phyloP scores from a whole-genome alignment of 2,329 filamentous ascomycete species.

The Penicillium sp. region DNA sequence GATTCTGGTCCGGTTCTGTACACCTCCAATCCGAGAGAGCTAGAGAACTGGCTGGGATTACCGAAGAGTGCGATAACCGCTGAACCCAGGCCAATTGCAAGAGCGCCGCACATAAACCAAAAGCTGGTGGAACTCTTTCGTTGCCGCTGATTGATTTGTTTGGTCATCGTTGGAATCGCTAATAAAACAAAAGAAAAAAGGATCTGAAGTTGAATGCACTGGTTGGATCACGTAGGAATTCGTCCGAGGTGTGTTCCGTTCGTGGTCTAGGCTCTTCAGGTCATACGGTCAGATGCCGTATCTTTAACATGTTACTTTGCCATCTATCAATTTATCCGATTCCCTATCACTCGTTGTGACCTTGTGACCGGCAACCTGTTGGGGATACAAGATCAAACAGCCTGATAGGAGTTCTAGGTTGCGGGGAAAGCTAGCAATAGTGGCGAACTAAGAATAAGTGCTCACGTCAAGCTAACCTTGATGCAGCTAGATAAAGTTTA shows the following conservation, averaged over 20 bases:
- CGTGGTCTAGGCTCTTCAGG: too few relatives aligned
- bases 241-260: too few relatives aligned
- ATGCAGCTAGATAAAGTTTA: too few relatives aligned
- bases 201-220: not conserved
- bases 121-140: constrained; percentile 1
- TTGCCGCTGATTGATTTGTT: not conserved
- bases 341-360: not conserved
- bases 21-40: constrained; percentile 1
- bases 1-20: too few relatives aligned
- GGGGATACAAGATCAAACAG: not conserved
- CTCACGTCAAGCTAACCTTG: too few relatives aligned
- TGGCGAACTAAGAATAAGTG: not conserved
- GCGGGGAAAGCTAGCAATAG: too few relatives aligned
- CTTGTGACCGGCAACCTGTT: too few relatives aligned
- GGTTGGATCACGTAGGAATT: not conserved
- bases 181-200: not conserved
- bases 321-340: not conserved
- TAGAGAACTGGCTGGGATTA: not conserved
- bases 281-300: too few relatives aligned
- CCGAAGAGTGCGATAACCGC: not conserved
- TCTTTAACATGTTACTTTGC: not conserved
- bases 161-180: not conserved
- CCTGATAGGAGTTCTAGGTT: not conserved
- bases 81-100: constrained; percentile 2
- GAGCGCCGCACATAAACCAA: not conserved